phyloP scores from a whole-genome alignment of 495 filamentous ascomycete genomes.

The Penicillium subrubescens region DNA sequence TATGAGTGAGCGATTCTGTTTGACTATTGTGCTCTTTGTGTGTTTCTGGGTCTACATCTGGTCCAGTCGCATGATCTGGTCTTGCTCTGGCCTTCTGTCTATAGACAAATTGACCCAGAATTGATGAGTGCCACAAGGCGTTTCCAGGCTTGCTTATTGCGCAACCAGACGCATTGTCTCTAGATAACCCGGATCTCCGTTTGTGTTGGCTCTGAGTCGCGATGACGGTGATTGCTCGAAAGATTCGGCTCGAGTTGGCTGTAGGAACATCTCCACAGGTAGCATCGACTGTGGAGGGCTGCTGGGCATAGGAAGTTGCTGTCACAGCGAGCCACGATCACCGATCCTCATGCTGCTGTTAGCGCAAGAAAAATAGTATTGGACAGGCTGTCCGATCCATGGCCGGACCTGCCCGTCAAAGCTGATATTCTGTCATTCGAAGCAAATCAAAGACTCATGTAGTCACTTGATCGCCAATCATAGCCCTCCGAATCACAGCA shows the following conservation, averaged over 20 bases:
- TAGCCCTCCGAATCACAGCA: slow-evolving; percentile 31
- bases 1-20: background rate
- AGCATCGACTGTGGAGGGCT: background rate
- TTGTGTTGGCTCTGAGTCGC: background rate
- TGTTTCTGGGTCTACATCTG: background rate
- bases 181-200: background rate
- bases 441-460: slow-evolving; percentile 20
- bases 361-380: background rate
- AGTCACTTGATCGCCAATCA: slow-evolving; percentile 23
- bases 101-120: background rate
- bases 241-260: background rate
- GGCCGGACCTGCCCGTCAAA: too few species aligned
- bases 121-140: background rate
- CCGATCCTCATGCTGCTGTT: background rate
- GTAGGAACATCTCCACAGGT: background rate
- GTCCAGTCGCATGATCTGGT: background rate
- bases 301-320: too few species aligned
- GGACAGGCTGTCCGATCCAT: background rate
- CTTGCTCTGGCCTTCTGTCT: background rate
- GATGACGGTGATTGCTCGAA: background rate
- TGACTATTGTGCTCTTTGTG: background rate
- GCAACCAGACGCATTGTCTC: background rate
- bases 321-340: background rate
- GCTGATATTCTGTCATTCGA: background rate
- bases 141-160: background rate